phyloP scores from a whole-genome alignment of 2,329 filamentous ascomycete genomes.

The Xylariomycetidae sp. region DNA sequence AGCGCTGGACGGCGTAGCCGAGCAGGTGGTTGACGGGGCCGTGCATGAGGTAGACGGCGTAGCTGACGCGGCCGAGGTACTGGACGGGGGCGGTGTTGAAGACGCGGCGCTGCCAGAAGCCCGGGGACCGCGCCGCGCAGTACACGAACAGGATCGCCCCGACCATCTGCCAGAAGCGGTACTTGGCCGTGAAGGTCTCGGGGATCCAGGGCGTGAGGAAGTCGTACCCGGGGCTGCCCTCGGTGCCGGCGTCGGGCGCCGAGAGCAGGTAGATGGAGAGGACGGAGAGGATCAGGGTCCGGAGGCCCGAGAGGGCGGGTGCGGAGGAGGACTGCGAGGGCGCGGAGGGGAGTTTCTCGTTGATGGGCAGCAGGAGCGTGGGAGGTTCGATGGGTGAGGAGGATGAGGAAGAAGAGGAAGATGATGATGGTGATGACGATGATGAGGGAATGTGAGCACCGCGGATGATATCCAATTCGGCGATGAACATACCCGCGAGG shows the following conservation, averaged over 20 bases:
- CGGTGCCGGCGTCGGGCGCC: constrained; percentile 36
- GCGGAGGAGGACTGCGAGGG: constrained; percentile 14
- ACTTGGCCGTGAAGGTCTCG: constrained; percentile 42
- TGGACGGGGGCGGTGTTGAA: constrained; percentile 47
- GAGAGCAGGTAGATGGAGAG: constrained; percentile 50
- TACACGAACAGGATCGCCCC: constrained; percentile 50
- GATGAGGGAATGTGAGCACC: constrained; percentile 34
- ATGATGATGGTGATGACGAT: constrained; percentile 3
- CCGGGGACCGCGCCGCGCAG: constrained; percentile 40
- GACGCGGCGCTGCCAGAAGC: constrained; percentile 42
- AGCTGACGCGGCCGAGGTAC: constrained; percentile 58
- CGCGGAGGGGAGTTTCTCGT: constrained; percentile 9
- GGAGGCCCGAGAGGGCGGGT: constrained; percentile 2
- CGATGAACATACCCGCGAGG: constrained; percentile 48
- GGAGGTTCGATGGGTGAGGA: constrained; percentile 10
- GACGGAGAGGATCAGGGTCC: constrained; percentile 31
- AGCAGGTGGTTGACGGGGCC: constrained; percentile 49
- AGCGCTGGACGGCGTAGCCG: constrained; percentile 47
- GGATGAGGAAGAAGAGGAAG: constrained; percentile 3
- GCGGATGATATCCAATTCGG: constrained; percentile 49
- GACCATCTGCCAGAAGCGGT: constrained; percentile 53
- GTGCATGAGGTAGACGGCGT: constrained; percentile 58
- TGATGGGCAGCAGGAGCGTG: constrained; percentile 22
- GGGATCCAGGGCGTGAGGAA: constrained; percentile 45
- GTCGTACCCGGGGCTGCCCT: constrained; percentile 47